Base-by-base conservation (phyloP, 371 early-diverging fungal genomes). In the Enterospora canceri region DNA sequence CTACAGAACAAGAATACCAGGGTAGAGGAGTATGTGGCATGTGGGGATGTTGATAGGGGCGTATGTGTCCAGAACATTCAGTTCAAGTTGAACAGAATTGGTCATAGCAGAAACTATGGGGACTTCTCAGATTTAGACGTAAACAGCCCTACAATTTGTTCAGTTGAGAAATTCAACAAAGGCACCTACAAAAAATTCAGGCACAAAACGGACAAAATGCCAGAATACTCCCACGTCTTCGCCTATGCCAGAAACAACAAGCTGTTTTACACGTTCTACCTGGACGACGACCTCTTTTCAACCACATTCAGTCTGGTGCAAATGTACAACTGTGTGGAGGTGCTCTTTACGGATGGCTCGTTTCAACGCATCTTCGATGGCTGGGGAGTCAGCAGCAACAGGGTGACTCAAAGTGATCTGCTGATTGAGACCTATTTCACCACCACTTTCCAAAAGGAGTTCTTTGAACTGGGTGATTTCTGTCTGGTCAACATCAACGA, bases 231-330 rank as follows among this genome's bases (percentile, higher is more conserved):
- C 54, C 19, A 53, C 23, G 34, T 12, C 3, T 61, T 67, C 30
- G 2, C 48, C 19, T 67, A 47, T 61, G n/a, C 56, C 18, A 16
- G 26, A 8, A 67, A 76, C 28, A 33, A 58, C 1, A 56, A 50
- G 15, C 59, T 62, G 1, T 30, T 62, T 50, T 70, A 48, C 18
- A 61, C 50, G 49, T 40, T 1, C 2, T 78, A 76, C 60, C 30
- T 53, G 33, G 82, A 81, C 64, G 76, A 80, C 66, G 79, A 79
- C 51, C 65, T 81, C 12, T 73, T 71, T 51, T 72, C 70, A 4
- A 74, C 59, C 58, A 59, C 76, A 15, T 74, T 62, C 53, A 54
- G 64, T 30, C 23, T 79, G 0, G 18, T 77, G 12, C 65, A 46
- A 30, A 69, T 70, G 34, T 30, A 73, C 29, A 81, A 79, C 62